phyloP scores from a whole-genome alignment of 371 early-diverging fungal species.

The Basidiobolus meristosporus region DNA sequence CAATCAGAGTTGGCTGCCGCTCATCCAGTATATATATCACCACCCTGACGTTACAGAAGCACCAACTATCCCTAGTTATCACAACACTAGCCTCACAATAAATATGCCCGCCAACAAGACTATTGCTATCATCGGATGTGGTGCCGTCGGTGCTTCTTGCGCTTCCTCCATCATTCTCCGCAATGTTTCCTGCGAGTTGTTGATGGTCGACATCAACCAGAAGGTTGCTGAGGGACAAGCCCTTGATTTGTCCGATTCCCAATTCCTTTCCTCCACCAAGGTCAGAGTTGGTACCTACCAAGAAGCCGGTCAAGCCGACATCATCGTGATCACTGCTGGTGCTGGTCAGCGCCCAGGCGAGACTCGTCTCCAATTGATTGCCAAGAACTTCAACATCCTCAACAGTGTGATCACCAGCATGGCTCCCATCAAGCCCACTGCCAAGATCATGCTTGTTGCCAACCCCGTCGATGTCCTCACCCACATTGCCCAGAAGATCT shows the following conservation, averaged over 20 bases:
- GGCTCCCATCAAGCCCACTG: conserved; percentile 47
- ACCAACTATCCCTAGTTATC: too few relatives aligned
- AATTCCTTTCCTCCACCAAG: conserved; percentile 36
- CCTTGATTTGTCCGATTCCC: conserved; percentile 57
- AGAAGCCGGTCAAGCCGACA: conserved; percentile 68
- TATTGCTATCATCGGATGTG: conserved; percentile 67
- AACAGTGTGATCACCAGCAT: conserved; percentile 41
- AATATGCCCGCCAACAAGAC: too few relatives aligned
- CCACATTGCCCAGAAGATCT: conserved; percentile 56
- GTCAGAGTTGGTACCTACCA: conserved; percentile 29
- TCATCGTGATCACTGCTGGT: conserved; percentile 75
- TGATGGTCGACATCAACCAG: conserved; percentile 42
- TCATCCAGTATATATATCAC: too few relatives aligned
- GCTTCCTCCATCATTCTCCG: conserved; percentile 54
- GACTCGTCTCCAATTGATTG: too few relatives aligned
- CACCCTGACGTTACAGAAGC: too few relatives aligned
- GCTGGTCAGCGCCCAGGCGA: too few relatives aligned
- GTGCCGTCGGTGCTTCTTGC: conserved; percentile 57
- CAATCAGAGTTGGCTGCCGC: too few relatives aligned
- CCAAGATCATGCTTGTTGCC: conserved; percentile 57
- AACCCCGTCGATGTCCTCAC: conserved; percentile 77
- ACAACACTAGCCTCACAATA: too few relatives aligned
- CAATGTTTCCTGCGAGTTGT: conserved; percentile 42
- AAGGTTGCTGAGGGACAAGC: conserved; percentile 53
- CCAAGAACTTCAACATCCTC: conserved; percentile 60